Evolutionary conservation across 1,284 basidiomycete species (phyloP), one percentile per base, ranked within the genome.

Genomic region (Cystobasidiaceae sp.): DNA sequence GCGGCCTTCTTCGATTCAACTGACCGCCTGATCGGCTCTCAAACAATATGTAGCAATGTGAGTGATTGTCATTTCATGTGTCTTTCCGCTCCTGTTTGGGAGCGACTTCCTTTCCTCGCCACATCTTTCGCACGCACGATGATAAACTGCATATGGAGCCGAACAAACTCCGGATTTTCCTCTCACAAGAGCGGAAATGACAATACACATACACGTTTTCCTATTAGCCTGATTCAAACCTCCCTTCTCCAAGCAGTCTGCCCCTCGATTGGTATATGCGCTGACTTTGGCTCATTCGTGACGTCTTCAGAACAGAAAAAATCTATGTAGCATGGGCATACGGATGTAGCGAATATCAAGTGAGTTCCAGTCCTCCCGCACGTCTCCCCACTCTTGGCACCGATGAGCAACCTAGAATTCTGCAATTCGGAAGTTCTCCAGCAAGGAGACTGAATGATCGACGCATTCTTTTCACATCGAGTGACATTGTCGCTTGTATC

Each of bases 341-440:
- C n/a, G n/a, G n/a, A n/a, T n/a, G n/a, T n/a, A n/a, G n/a, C n/a
- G n/a, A n/a, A n/a, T n/a, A 39, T 55, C 13, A 37, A 21, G 23
- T 39, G 30, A 6, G 27, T 23, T 25, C 37, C 17, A 37, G 17
- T 34, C 25, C 23, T 19, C 21, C 28, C 41, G 27, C 11, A 21
- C 43, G 5, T 19, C 43, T 3, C 19, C 21, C 1, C 13, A 8
- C 23, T 7, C 7, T 23, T 51, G 7, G 25, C 25, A n/a, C 48
- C 32, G 60, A 62, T 54, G 58, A 32, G 34, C 25, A 27, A 58
- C 41, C 25, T n/a, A 62, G 61, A 64, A 64, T 64, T 64, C 61
- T 64, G 61, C 61, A 64, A 64, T 51, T 55, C 61, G 52, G 61
- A 64, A n/a, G n/a, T n/a, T n/a, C n/a, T n/a, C n/a, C n/a, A n/a